phyloP scores from a whole-genome alignment of 2,329 filamentous ascomycete species.

The Chaetomiaceae sp. region DNA sequence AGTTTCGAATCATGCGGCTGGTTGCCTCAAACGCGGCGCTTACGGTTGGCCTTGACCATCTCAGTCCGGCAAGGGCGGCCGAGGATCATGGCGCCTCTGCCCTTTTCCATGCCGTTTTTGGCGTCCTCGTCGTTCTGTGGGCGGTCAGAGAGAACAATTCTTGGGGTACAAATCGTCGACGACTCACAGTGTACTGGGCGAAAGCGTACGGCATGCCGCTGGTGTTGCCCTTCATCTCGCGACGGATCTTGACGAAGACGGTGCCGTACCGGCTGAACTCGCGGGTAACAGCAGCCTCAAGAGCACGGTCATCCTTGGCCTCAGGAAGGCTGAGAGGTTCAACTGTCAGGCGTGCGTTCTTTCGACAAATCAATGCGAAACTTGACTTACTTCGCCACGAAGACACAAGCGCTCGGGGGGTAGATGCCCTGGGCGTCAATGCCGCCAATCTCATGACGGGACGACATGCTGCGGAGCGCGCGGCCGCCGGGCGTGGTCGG shows the following conservation, averaged over 20 bases:
- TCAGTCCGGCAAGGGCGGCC: conserved; percentile 55
- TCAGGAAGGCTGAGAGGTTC: conserved; percentile 42
- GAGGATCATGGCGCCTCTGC: conserved; percentile 43
- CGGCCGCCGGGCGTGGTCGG: conserved; percentile 13
- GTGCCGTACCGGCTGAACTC: conserved; percentile 49
- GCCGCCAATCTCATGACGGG: conserved; percentile 10
- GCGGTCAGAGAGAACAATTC: neutral
- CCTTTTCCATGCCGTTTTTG: conserved; percentile 40
- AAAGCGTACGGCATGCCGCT: conserved; percentile 59
- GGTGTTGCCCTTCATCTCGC: conserved; percentile 46
- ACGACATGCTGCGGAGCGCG: conserved; percentile 17
- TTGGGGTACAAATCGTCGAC: neutral
- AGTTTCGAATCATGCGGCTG: neutral
- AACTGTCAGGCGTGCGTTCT: conserved; percentile 4
- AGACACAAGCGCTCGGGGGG: conserved; percentile 52
- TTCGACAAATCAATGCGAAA: neutral
- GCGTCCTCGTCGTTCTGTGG: conserved; percentile 43
- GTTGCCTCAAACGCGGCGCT: conserved; percentile 24
- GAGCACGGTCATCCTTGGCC: conserved; percentile 40
- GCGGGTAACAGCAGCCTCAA: conserved; percentile 47
- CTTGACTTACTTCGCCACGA: conserved; percentile 57
- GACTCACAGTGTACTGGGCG: conserved; percentile 54
- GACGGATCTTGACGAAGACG: conserved; percentile 58
- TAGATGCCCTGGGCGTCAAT: conserved; percentile 48
- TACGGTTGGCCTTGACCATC: conserved; percentile 53